Evolutionary conservation across 768 basidiomycete species (phyloP).

Genomic region (Tylopilus plumbeoviolaceoides): DNA sequence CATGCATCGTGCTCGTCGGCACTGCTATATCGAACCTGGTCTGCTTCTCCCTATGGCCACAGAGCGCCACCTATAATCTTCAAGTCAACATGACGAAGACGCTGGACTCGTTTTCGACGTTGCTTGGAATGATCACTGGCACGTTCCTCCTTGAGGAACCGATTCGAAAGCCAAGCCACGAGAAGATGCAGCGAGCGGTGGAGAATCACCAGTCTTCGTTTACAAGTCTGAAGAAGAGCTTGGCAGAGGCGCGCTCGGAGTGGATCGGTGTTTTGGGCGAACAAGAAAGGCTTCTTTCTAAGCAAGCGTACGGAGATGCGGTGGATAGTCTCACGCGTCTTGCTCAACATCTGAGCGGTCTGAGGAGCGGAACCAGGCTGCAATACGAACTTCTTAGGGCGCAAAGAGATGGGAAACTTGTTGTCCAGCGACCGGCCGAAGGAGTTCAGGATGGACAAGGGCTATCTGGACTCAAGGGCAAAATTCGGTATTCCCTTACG

Average conservation of each 20-base stretch:
- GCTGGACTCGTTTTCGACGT: constrained; percentile 82
- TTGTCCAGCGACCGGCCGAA: constrained; percentile 22
- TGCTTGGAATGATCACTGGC: constrained; percentile 75
- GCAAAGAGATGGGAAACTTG: constrained; percentile 41
- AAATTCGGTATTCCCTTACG: constrained; percentile 29
- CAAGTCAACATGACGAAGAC: constrained; percentile 83
- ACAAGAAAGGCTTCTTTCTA: constrained; percentile 23
- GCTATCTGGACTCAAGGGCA: constrained; percentile 19
- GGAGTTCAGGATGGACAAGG: constrained; percentile 13
- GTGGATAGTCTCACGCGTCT: constrained; percentile 84
- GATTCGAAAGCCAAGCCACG: constrained; percentile 50
- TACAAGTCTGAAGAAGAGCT: constrained; percentile 80
- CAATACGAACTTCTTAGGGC: constrained; percentile 81
- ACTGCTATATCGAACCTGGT: constrained; percentile 75
- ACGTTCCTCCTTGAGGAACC: constrained; percentile 82
- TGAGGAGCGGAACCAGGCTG: constrained; percentile 77
- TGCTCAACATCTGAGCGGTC: constrained; percentile 90
- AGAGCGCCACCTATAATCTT: constrained; percentile 77
- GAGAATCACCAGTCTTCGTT: constrained; percentile 86
- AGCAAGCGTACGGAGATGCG: constrained; percentile 77
- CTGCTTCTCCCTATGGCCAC: constrained; percentile 82
- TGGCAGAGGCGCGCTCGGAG: constrained; percentile 86
- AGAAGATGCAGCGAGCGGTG: constrained; percentile 73
- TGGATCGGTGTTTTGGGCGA: constrained; percentile 42
- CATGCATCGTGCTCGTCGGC: constrained; percentile 75